phyloP scores from a whole-genome alignment of 352 stramenopile genomes.

The Phytophthora hybrid region DNA sequence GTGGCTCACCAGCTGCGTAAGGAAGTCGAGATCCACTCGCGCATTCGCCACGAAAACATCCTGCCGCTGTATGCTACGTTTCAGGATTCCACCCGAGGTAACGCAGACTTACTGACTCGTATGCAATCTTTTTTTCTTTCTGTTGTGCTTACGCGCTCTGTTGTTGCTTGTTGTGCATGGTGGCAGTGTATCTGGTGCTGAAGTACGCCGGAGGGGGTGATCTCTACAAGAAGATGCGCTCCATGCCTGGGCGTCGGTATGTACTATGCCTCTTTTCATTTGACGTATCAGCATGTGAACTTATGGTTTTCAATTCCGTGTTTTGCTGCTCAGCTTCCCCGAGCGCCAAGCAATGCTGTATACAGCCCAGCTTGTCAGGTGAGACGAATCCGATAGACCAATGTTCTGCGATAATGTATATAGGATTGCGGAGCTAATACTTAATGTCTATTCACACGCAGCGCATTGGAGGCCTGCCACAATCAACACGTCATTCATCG shows the following conservation, averaged over 20 bases:
- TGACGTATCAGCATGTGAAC: not conserved
- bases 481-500: conserved; percentile 91
- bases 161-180: not conserved
- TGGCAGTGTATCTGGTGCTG: conserved; percentile 86
- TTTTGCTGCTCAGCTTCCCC: conserved; percentile 47
- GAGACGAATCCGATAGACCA: not conserved
- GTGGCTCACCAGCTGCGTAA: conserved; percentile 86
- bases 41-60: conserved; percentile 90
- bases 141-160: conserved; percentile 7
- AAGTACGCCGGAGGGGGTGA: conserved; percentile 89
- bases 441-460: conserved; percentile 15
- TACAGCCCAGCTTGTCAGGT: conserved; percentile 79
- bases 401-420: not conserved
- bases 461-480: conserved; percentile 74
- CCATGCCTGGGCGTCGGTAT: conserved; percentile 56
- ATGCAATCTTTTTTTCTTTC: not conserved
- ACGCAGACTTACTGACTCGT: not conserved
- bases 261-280: not conserved
- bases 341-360: conserved; percentile 76
- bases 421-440: not conserved
- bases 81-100: conserved; percentile 76
- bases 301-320: too few species aligned
- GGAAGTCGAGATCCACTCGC: conserved; percentile 93
- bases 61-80: conserved; percentile 88
- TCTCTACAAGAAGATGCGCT: conserved; percentile 81